Percentiles rank a stretch among this genome's conserved stretches.
Conservation (phyloP, 768 basidiomycete species). For the Tubosaeta sp. region DNA sequence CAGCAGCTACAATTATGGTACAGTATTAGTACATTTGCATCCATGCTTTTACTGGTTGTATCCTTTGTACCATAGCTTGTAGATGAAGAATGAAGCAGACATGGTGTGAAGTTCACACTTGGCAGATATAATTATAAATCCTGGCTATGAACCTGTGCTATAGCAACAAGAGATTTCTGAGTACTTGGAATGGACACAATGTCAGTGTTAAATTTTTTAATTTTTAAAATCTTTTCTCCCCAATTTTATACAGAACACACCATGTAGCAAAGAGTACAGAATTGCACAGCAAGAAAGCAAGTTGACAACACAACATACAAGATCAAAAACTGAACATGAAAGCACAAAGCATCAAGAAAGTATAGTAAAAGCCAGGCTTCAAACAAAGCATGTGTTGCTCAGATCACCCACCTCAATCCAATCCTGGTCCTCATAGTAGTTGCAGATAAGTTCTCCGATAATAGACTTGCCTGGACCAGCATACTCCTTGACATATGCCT, state of each 20-base stretch:
- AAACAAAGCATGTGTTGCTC: slow-evolving; percentile 16
- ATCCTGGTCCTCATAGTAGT: slow-evolving; percentile 28
- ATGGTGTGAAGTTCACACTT: not conserved
- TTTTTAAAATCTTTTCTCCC: slow-evolving; percentile 3
- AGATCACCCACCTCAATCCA: slow-evolving; percentile 37
- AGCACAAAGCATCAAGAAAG: not conserved
- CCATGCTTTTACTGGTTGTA: slow-evolving; percentile 23
- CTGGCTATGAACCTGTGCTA: too few species aligned
- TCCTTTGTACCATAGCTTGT: slow-evolving; percentile 20
- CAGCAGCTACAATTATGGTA: slow-evolving; percentile 17
- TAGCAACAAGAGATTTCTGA: not conserved
- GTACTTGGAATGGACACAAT: not conserved
- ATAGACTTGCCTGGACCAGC: slow-evolving; percentile 47
- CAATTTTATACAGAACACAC: slow-evolving; percentile 7
- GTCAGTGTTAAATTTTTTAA: not conserved
- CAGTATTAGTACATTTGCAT: slow-evolving; percentile 3
- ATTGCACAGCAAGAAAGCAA: slow-evolving; percentile 17
- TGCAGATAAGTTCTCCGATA: slow-evolving; percentile 35
- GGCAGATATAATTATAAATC: not conserved
- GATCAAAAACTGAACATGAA: not conserved
- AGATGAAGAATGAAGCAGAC: slow-evolving; percentile 13
- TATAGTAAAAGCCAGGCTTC: not conserved
- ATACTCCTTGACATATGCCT: slow-evolving; percentile 52
- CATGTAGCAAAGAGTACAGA: not conserved
- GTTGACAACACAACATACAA: slow-evolving; percentile 11